Evolutionary conservation across 2,329 filamentous ascomycete genomes (phyloP), one percentile per base, ranked within the genome.

Genomic region (Cladosporium austrohemisphaericum): DNA sequence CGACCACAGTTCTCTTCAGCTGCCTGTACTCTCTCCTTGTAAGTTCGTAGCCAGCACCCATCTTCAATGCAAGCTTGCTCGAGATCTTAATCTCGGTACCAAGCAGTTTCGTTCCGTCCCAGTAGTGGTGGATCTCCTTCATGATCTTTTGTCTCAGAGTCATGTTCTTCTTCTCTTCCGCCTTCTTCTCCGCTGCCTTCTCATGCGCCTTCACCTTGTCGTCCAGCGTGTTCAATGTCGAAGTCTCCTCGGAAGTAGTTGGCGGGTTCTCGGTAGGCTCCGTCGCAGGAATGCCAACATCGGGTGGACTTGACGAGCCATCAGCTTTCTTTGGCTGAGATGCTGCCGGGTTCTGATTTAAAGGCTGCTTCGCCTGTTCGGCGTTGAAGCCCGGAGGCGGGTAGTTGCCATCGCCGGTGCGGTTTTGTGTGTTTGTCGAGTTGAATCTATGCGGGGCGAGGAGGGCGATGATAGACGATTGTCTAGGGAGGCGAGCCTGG

Each of bases 31-130:
- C 93, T 73, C 93, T 83, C 56, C 93, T 84, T 52, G 88, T 96
- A 56, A 98, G 81, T 71, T 98, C 93, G 72, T 98, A 98, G 6
- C 93, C 93, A 52, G 88, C 91, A 11, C 91, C 90, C 93, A 98
- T 98, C 76, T 96, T 97, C 68, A 96, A 70, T 5, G 91, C 93
- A 57, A 98, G 74, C 55, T 85, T 85, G 54, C 86, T 88, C 68
- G 92, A 97, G 67, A 98, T 98, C 70, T 77, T 88, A 65, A 97
- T 84, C 72, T 98, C 93, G 1, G 89, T 87, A 18, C 85, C 91
- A 58, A 98, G 76, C 62, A 98, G 77, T 72, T 98, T 98, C 22
- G 90, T 97, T 52, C 93, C 93, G 71, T 98, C 93, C 92, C 93
- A 97, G 74, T 98, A 98, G 69, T 98, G 93, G 54, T 85, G 82